phyloP scores from a whole-genome alignment of 306 rosid species.

The Rosa lucieae region DNA sequence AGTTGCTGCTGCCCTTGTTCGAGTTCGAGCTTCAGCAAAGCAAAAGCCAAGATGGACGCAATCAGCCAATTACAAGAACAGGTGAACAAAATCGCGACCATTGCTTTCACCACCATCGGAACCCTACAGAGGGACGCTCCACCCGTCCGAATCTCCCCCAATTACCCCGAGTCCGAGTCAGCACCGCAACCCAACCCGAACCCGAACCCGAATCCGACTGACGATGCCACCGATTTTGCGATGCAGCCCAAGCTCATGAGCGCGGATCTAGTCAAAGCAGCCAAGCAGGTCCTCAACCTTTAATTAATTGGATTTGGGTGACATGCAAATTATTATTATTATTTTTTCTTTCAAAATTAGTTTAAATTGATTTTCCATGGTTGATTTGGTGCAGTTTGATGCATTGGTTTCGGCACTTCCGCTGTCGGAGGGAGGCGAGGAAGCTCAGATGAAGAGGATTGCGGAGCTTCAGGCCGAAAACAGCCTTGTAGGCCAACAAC shows the following conservation, averaged over 20 bases:
- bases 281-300: background rate
- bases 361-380: background rate
- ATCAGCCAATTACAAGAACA: constrained; percentile 20
- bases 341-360: background rate
- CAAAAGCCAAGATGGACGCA: background rate
- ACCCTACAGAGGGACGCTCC: constrained; percentile 11
- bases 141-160: constrained; percentile 14
- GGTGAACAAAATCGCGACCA: constrained; percentile 14
- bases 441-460: constrained; percentile 18
- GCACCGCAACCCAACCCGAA: background rate
- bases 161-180: constrained; percentile 2
- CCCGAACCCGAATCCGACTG: background rate
- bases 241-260: constrained; percentile 26
- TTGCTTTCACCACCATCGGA: constrained; percentile 15
- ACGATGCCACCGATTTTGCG: background rate
- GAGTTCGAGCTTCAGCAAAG: background rate
- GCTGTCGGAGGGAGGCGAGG: constrained; percentile 21
- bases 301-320: background rate
- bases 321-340: background rate
- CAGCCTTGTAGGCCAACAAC: background rate
- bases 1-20: too few species aligned
- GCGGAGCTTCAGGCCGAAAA: constrained; percentile 20
- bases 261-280: constrained; percentile 22
- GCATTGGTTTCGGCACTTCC: constrained; percentile 21
- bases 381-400: constrained; percentile 6